phyloP scores from a whole-genome alignment of 2,329 filamentous ascomycete genomes.

The Dothiorella sarmentorum region DNA sequence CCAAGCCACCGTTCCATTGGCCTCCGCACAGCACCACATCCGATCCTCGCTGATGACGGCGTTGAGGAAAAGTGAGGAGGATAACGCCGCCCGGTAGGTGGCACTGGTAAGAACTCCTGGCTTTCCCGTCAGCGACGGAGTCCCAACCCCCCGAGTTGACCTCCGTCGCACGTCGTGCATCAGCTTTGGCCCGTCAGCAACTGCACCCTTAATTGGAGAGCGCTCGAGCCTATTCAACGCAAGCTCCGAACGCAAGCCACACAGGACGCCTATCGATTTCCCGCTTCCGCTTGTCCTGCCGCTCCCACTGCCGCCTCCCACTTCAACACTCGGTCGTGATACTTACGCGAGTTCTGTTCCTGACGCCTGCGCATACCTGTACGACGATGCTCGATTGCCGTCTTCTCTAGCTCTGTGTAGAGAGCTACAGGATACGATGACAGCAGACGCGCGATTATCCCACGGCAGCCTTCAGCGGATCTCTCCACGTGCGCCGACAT shows the following conservation, averaged over 20 bases:
- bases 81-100: background rate
- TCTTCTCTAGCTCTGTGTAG: background rate
- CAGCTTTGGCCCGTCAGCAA: background rate
- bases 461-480: background rate
- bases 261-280: conserved; percentile 1
- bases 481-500: background rate
- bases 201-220: background rate
- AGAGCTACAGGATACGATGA: background rate
- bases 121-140: background rate
- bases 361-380: background rate
- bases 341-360: background rate
- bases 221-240: background rate
- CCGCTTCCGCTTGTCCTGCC: background rate
- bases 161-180: conserved; percentile 1
- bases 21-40: background rate
- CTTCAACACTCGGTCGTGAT: background rate
- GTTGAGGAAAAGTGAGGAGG: background rate
- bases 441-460: background rate
- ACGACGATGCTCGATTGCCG: background rate
- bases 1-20: background rate
- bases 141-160: too few species aligned
- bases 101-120: background rate
- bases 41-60: background rate
- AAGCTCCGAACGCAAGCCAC: background rate
- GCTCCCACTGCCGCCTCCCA: background rate